Evolutionary conservation across 164 flowering plant genomes (phyloP).

Genomic region (Chimonanthus salicifolius): DNA sequence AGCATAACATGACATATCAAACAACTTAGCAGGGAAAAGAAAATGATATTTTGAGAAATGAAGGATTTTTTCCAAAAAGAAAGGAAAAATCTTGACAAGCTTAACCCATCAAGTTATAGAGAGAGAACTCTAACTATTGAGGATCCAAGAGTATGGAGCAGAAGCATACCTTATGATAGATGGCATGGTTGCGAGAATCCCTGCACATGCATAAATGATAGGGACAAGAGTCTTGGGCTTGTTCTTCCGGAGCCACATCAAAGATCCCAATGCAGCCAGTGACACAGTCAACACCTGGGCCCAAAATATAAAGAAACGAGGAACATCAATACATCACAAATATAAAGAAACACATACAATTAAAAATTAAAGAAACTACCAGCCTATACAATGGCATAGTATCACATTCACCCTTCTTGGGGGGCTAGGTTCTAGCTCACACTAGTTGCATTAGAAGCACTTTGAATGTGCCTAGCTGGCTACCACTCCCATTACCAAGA

Average conservation of each 20-base stretch:
- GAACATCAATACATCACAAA: neutral
- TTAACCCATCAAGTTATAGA: too few species aligned
- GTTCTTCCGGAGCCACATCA: slow-evolving; percentile 98
- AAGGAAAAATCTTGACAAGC: too few species aligned
- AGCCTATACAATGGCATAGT: too few species aligned
- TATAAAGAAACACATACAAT: neutral
- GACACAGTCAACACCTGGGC: slow-evolving; percentile 78
- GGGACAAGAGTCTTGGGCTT: slow-evolving; percentile 88
- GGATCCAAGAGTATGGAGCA: neutral
- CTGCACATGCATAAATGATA: slow-evolving; percentile 80
- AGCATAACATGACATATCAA: too few species aligned
- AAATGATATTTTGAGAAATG: too few species aligned
- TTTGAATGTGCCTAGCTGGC: too few species aligned
- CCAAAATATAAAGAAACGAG: neutral
- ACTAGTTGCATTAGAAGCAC: too few species aligned
- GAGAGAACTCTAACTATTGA: neutral
- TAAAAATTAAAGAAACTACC: neutral
- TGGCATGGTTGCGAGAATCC: slow-evolving; percentile 91
- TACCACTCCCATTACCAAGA: too few species aligned
- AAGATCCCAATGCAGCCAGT: slow-evolving; percentile 92
- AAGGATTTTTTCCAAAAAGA: too few species aligned
- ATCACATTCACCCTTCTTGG: too few species aligned
- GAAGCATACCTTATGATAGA: slow-evolving; percentile 71
- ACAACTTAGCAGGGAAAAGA: too few species aligned
- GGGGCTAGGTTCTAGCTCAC: too few species aligned